Conservation (phyloP, 1,284 basidiomycete genomes). For the Hemileia vastatrix region DNA sequence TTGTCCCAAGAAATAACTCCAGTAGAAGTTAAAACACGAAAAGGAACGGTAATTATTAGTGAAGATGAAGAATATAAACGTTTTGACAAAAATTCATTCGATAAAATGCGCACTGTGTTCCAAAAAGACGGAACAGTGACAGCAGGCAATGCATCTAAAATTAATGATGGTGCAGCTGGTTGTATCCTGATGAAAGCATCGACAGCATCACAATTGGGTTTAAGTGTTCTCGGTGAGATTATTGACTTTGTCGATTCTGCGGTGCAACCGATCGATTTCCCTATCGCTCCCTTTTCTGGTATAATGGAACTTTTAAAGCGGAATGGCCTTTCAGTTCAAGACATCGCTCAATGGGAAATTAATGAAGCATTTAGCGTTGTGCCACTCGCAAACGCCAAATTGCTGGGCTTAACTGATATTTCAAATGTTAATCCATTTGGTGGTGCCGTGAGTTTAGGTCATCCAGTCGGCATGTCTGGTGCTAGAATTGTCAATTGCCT, state of each 20-base stretch:
- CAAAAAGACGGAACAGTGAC: constrained; percentile 46
- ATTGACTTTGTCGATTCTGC: constrained; percentile 88
- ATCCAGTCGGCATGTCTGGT: constrained; percentile 84
- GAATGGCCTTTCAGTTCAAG: constrained; percentile 69
- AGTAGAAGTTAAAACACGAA: constrained; percentile 78
- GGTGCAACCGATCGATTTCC: constrained; percentile 93
- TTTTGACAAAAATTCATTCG: too few relatives aligned
- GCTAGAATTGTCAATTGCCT: constrained; percentile 89
- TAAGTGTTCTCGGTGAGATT: constrained; percentile 46
- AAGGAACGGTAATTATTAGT: too few relatives aligned
- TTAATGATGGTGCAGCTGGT: constrained; percentile 48
- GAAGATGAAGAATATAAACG: too few relatives aligned
- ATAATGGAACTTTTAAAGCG: constrained; percentile 77
- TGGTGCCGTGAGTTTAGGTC: constrained; percentile 5
- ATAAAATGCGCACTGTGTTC: constrained; percentile 46
- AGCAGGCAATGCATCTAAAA: constrained; percentile 46
- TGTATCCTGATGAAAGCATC: constrained; percentile 44
- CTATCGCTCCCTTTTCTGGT: constrained; percentile 81
- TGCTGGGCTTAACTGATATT: constrained; percentile 52
- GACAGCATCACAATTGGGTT: constrained; percentile 37
- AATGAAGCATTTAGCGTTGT: constrained; percentile 56
- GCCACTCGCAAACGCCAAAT: constrained; percentile 45
- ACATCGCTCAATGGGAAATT: constrained; percentile 88
- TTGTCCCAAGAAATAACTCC: constrained; percentile 78
- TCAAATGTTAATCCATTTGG: constrained; percentile 74